Evolutionary conservation across 148 eudicot species (phyloP).

Genomic region (Fagopyrum homotropicum): DNA sequence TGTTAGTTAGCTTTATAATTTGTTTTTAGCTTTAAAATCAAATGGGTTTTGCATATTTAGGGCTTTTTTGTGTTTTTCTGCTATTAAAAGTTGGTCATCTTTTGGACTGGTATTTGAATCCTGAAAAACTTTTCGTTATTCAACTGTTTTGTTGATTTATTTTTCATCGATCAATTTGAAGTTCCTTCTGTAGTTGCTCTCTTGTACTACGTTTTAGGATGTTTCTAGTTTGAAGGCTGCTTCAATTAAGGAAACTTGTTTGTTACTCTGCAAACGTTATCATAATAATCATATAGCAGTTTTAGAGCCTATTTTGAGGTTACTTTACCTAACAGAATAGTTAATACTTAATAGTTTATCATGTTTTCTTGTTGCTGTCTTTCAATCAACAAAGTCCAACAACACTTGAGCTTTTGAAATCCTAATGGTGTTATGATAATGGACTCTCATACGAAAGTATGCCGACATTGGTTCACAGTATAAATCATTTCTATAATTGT

Average conservation of each 20-base stretch:
- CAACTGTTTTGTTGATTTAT: background rate
- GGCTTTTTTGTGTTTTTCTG: background rate
- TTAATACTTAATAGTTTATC: background rate
- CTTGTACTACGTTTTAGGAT: background rate
- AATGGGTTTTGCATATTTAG: background rate
- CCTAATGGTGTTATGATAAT: background rate
- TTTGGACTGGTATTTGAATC: background rate
- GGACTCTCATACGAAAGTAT: background rate
- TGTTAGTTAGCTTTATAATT: background rate
- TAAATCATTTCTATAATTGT: background rate
- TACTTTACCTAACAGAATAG: background rate
- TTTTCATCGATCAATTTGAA: background rate
- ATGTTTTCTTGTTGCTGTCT: background rate
- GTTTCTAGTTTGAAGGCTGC: background rate
- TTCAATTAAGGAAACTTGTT: background rate
- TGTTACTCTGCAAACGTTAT: background rate
- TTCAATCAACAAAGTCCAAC: background rate
- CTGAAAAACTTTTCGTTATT: background rate
- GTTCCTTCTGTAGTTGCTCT: background rate
- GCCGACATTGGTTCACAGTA: background rate
- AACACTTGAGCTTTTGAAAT: too few species aligned
- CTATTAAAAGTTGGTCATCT: background rate
- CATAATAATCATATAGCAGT: background rate
- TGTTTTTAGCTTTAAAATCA: background rate
- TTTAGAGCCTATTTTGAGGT: background rate